These are phyloP conservation scores for Floccularia luteovirens DNA, from an alignment of 768 basidiomycete species.

Conservation along the genomic window DNA sequence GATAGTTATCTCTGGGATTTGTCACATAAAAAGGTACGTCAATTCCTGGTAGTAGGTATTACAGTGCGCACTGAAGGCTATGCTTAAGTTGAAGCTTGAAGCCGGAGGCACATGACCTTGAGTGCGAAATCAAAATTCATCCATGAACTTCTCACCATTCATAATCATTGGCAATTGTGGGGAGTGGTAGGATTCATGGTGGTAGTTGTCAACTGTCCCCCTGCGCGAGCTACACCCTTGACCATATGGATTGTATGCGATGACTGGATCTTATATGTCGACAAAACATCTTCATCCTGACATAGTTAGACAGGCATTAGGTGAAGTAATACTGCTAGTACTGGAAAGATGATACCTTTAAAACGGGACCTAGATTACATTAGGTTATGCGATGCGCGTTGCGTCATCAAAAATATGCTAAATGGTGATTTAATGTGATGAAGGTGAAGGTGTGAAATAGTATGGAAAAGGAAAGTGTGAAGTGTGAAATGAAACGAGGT, in stretches of 20 bases:
- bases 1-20: conserved; percentile 31
- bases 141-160: conserved; percentile 89
- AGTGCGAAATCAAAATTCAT: background rate
- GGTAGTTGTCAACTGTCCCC: conserved; percentile 29
- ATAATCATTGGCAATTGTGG: conserved; percentile 80
- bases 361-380: too few relatives aligned
- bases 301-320: too few relatives aligned
- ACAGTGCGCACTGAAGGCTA: background rate
- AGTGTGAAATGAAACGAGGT: too few relatives aligned
- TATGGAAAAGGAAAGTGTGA: too few relatives aligned
- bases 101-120: conserved; percentile 8
- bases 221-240: conserved; percentile 64
- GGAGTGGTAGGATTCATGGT: conserved; percentile 32
- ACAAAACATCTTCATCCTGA: conserved; percentile 77
- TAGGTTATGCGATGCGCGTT: too few relatives aligned
- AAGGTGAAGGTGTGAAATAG: too few relatives aligned
- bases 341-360: too few relatives aligned
- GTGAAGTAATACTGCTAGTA: too few relatives aligned
- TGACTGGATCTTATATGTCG: conserved; percentile 85
- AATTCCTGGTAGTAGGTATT: too few relatives aligned
- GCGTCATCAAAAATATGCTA: too few relatives aligned
- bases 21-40: background rate
- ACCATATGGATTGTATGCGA: conserved; percentile 92
- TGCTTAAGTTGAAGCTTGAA: background rate
- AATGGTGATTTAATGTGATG: too few relatives aligned